These are phyloP conservation scores for Selaginella moellendorffii DNA, from an alignment of 75 land plant species.

Conservation along the genomic window DNA sequence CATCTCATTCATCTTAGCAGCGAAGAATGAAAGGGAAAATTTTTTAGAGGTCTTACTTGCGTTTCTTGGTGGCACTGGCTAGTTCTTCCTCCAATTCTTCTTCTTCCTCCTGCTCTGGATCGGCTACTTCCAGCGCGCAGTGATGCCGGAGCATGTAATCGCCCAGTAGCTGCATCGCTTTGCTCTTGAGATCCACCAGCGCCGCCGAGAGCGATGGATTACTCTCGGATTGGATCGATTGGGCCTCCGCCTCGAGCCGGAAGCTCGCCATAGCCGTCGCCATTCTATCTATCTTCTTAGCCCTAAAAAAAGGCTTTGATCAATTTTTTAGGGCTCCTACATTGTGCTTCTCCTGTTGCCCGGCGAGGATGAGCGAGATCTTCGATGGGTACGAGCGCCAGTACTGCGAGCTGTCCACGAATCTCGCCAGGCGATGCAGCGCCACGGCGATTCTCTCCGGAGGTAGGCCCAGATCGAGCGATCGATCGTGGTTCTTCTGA, in stretches of 20 bases:
- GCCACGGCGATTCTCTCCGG: constrained; percentile 30
- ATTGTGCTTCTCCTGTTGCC: too few relatives aligned
- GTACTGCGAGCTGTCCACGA: constrained; percentile 62
- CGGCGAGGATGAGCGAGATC: constrained; percentile 39
- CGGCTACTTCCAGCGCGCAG: neutral
- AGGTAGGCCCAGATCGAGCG: constrained; percentile 16
- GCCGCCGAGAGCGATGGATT: neutral
- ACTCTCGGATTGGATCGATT: neutral
- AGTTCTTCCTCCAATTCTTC: too few relatives aligned
- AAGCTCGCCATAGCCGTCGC: neutral
- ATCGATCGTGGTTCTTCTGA: neutral
- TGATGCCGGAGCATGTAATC: neutral
- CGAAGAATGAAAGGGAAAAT: too few relatives aligned
- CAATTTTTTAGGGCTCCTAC: too few relatives aligned
- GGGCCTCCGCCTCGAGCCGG: neutral
- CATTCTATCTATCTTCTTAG: neutral
- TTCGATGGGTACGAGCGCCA: constrained; percentile 66
- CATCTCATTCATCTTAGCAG: too few relatives aligned
- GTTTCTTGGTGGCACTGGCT: neutral
- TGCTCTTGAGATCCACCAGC: neutral
- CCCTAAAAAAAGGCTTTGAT: neutral
- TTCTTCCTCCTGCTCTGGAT: neutral
- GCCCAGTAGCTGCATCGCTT: neutral
- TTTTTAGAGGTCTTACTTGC: neutral
- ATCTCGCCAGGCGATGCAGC: constrained; percentile 42